Conservation (phyloP, 371 early-diverging fungal genomes). For the Apophysomyces sp. region DNA sequence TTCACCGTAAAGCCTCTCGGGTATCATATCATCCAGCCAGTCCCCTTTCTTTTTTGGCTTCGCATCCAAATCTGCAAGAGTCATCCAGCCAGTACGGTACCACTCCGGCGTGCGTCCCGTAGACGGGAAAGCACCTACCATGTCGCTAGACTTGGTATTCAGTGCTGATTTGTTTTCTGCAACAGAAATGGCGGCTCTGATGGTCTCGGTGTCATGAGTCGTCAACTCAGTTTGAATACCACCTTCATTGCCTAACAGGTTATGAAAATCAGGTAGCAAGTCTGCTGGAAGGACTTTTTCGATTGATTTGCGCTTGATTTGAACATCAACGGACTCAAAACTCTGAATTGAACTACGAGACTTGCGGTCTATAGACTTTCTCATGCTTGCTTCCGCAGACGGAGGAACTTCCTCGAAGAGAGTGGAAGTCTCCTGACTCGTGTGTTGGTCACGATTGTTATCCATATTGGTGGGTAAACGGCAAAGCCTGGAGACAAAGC, state of each 20-base stretch:
- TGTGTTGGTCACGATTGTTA: background rate
- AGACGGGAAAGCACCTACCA: background rate
- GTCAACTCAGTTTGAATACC: conserved; percentile 37
- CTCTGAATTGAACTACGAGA: background rate
- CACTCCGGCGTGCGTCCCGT: conserved; percentile 30
- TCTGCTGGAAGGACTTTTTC: conserved; percentile 16
- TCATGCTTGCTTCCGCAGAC: background rate
- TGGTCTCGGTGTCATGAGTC: conserved; percentile 27
- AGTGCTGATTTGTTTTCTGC: conserved; percentile 35
- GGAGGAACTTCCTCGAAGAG: background rate
- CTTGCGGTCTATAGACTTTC: background rate
- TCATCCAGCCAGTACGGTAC: conserved; percentile 42
- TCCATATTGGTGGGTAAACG: conserved; percentile 3
- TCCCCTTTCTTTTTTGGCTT: background rate
- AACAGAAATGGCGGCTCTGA: conserved; percentile 24
- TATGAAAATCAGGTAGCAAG: conserved; percentile 25
- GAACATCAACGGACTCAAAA: background rate
- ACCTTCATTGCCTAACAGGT: conserved; percentile 9
- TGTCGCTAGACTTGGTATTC: conserved; percentile 6
- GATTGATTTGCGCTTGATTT: conserved; percentile 4
- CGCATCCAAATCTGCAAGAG: conserved; percentile 4
- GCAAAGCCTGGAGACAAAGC: background rate
- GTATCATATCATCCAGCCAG: background rate
- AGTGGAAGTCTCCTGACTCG: background rate
- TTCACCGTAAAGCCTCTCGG: conserved; percentile 15